Evolutionary conservation across 768 basidiomycete genomes (phyloP), one percentile per base, ranked within the genome.

Genomic region (Mrakia frigida): DNA sequence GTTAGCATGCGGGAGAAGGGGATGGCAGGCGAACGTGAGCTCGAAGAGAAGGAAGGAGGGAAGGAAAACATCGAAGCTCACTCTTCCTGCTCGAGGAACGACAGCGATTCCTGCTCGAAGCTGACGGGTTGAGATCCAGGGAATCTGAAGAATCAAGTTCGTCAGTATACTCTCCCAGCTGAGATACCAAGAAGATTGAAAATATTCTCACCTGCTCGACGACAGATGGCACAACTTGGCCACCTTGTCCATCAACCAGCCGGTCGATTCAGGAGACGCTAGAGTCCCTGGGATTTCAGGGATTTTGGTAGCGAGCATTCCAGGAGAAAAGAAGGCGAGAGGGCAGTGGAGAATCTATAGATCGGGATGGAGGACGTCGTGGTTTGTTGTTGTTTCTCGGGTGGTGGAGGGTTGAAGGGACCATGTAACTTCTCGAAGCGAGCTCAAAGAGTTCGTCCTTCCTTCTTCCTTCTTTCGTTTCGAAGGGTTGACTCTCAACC

Each of bases 111-210:
- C 16, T 84, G 81, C 7, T 88, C 86, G 84, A 99, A 98, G 83
- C 93, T 95, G 81, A 99, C 89, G 28, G 96, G 96, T 82, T 98
- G 97, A 81, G 92, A 92, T 33, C 97, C 96, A 25, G 96, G 96
- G 84, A 98, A 99, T 79, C 92, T 94, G 46, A 43, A 60, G 56
- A n/a, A 37, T 39, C 28, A 31, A 21, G 13, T 13, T 43, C 11
- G 21, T 28, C 60, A 61, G 60, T 5, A 35, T 28, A 9, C 25
- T n/a, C 16, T 28, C 14, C 60, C 11, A 6, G 60, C 3, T 33
- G 6, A 28, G 35, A 63, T 6, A n/a, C 11, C 5, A 63, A 6
- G 28, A 6, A 63, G 16, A 33, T 41, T n/a, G 28, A 6, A 63
- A 7, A 33, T 41, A 25, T 68, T 10, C 39, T 0, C 13, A 68